Conservation (phyloP, 2,329 filamentous ascomycete genomes). For the Zymoseptoria ardabiliae region DNA sequence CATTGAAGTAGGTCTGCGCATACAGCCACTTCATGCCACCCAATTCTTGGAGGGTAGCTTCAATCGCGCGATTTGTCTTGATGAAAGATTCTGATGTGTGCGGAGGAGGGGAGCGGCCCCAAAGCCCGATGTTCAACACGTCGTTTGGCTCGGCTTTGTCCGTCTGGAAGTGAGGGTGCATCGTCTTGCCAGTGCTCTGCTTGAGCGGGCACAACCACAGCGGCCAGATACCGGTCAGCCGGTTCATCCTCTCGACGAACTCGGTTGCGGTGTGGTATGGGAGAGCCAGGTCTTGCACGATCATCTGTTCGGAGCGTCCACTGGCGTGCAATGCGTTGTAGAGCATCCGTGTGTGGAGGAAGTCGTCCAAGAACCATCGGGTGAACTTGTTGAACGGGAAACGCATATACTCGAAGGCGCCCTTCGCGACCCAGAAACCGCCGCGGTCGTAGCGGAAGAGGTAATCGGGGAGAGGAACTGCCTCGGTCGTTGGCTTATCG, state of each 20-base stretch:
- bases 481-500: constrained; percentile 42
- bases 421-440: constrained; percentile 59
- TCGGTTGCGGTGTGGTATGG: constrained; percentile 37
- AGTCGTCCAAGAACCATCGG: constrained; percentile 53
- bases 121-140: constrained; percentile 57
- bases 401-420: constrained; percentile 58
- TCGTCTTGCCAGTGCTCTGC: constrained; percentile 22
- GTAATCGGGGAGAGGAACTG: constrained; percentile 57
- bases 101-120: constrained; percentile 43
- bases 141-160: constrained; percentile 14
- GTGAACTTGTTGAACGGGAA: constrained; percentile 58
- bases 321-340: constrained; percentile 59
- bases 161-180: constrained; percentile 27
- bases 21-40: constrained; percentile 65
- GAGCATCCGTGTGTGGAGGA: constrained; percentile 57
- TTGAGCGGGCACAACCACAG: constrained; percentile 44
- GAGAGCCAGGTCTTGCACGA: constrained; percentile 56
- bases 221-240: constrained; percentile 38
- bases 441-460: constrained; percentile 65
- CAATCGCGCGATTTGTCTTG: constrained; percentile 51
- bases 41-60: constrained; percentile 51
- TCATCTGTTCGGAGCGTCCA: constrained; percentile 52
- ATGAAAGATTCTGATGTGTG: constrained; percentile 42
- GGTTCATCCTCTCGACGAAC: constrained; percentile 39
- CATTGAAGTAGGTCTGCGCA: constrained; percentile 60